Conservation (phyloP, 352 stramenopile genomes). For the Globisporangium spiculum region DNA sequence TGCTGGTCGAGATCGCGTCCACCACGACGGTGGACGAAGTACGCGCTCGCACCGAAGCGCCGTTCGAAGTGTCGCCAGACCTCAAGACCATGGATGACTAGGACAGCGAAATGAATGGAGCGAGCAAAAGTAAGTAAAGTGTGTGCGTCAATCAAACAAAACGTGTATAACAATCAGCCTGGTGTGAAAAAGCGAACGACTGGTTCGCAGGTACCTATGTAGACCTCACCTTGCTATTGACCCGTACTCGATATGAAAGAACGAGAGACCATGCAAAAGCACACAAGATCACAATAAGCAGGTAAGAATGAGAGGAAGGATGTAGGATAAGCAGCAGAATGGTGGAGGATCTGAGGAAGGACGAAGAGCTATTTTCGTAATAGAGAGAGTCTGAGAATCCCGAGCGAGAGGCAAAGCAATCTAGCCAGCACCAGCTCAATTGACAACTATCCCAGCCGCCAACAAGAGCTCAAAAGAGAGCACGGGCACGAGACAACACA, state of each 20-base stretch:
- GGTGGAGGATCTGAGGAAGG: neutral
- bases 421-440: neutral
- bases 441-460: neutral
- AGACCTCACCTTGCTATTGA: neutral
- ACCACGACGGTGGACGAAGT: slow-evolving; percentile 84
- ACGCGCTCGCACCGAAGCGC: slow-evolving; percentile 67
- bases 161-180: neutral
- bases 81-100: slow-evolving; percentile 65
- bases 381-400: neutral
- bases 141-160: no score
- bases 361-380: neutral
- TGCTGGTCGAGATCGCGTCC: slow-evolving; percentile 88
- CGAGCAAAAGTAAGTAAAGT: neutral
- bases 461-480: neutral
- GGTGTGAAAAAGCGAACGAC: neutral
- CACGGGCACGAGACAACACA: neutral
- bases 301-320: neutral
- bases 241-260: no score
- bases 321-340: neutral
- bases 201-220: neutral
- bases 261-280: neutral
- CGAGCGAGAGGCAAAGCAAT: neutral
- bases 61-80: slow-evolving; percentile 58
- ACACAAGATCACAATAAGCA: neutral
- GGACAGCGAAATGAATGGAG: neutral